Base-by-base conservation (phyloP, 2,329 filamentous ascomycete genomes). In the Sarocladium kiliense region DNA sequence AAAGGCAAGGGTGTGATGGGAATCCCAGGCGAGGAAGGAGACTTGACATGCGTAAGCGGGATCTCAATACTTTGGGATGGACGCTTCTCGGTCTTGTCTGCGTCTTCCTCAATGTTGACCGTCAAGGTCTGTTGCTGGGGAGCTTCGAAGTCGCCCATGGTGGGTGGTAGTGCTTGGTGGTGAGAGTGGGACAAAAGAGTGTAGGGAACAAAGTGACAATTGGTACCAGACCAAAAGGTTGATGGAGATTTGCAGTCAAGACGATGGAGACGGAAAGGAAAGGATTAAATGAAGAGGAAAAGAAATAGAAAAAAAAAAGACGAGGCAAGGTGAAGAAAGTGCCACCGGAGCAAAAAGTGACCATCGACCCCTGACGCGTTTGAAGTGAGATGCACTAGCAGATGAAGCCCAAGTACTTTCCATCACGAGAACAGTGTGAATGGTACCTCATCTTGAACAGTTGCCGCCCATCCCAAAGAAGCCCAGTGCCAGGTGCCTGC, bases 11-110 rank as follows among this genome's bases (percentile, higher is more conserved):
- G 64, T 32, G 69, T 60, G 49, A 64, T 58, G 42, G 56, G 58
- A 3, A 66, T 54, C n/a, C 60, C 60, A 32, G 68, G 66, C 0
- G 65, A 65, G 16, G 62, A 61, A 26, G 68, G 69, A 10, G 68
- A 71, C 54, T 61, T 60, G 55, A 64, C 56, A 16, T 64, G 57
- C 59, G 72, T 51, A 58, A 65, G 32, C 18, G 64, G 64, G 25
- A 65, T 65, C 18, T 65, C 64, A 50, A 65, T 59, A 53, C 62
- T 65, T 14, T 27, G 21, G 19, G 36, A 39, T 3, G 18, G 50
- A 19, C 50, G 50, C 23, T 53, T 41, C 36, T 53, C 36, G 32
- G 37, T 23, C 30, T 54, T 50, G 25, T 36, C 32, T 21, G n/a
- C 23, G 37, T 32, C 34, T 18, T 50, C 23, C 32, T 42, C 27